Evolutionary conservation across 2,329 filamentous ascomycete genomes (phyloP), one percentile per base, ranked within the genome.

Genomic region (Triangularia verruculosa): DNA sequence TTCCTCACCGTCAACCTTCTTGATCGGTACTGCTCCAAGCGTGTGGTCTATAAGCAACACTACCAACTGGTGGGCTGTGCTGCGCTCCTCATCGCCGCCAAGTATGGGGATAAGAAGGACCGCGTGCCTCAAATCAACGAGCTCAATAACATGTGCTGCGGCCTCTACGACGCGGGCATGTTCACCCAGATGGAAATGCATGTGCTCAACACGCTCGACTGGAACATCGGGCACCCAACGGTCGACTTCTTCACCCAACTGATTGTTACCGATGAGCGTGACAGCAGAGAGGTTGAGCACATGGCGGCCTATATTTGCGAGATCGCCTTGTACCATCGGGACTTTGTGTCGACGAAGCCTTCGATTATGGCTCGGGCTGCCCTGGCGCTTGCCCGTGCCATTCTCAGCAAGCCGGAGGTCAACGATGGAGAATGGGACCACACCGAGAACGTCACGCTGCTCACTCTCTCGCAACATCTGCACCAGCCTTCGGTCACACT

Each of bases 101-200:
- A 99, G 83, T 99, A 98, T 75, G 94, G 94, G 64, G 95, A 99
- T 80, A 94, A 95, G 83, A 99, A 99, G 82, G 95, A 99, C 74
- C 88, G 93, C 59, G 95, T 99, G n/a, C 95, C 95, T 4, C 95
- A 96, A 69, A 96, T 99, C 75, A 89, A 92, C 75, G 95, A 99
- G 77, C 83, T 99, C 69, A 97, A 97, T 84, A 96, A 94, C 70
- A 98, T 99, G 95, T 99, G 95, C 85, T 98, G 95, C 79, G 93
- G 91, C 39, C 85, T 98, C 43, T 99, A 99, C 79, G 95, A 99
- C 73, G 93, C 97, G 57, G 94, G 97, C 80, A 99, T 99, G 95
- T 99, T 99, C 80, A 94, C 93, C 11, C 95, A 99, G 78, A 99
- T 99, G 95, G 95, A 99, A 81, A 98, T 96, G 93, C 95, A 99